Evolutionary conservation across 495 filamentous ascomycete species (phyloP).

Genomic region (Trichoderma parareesei): DNA sequence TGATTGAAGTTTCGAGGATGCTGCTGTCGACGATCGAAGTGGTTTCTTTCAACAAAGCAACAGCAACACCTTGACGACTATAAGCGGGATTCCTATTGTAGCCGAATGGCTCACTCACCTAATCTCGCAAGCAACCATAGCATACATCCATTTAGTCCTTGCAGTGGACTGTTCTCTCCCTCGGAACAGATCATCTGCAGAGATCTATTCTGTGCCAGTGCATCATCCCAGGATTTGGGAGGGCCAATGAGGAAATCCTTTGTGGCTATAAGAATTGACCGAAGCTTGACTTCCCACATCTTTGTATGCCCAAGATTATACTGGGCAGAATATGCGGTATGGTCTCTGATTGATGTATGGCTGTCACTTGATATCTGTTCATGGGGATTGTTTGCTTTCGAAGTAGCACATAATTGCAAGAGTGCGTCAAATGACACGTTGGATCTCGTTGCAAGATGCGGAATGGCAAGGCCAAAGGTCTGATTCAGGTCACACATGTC

Average conservation of each 20-base stretch:
- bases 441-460: constrained; percentile 2
- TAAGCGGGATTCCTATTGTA: neutral
- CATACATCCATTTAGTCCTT: neutral
- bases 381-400: neutral
- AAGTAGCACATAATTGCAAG: neutral
- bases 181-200: neutral
- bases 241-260: neutral
- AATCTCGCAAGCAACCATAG: constrained; percentile 3
- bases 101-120: neutral
- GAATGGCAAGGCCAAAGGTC: constrained; percentile 6
- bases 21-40: neutral
- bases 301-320: neutral
- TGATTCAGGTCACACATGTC: constrained; percentile 13
- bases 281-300: neutral
- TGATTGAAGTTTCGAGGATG: neutral
- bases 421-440: neutral
- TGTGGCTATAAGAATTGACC: neutral
- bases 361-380: neutral
- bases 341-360: neutral
- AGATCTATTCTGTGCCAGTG: neutral
- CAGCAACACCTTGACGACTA: neutral
- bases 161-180: neutral
- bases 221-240: neutral
- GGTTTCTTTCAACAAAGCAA: neutral
- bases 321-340: neutral